Base-by-base conservation (phyloP, 1,139 yeast species). In the Debaryomyces sp. region DNA sequence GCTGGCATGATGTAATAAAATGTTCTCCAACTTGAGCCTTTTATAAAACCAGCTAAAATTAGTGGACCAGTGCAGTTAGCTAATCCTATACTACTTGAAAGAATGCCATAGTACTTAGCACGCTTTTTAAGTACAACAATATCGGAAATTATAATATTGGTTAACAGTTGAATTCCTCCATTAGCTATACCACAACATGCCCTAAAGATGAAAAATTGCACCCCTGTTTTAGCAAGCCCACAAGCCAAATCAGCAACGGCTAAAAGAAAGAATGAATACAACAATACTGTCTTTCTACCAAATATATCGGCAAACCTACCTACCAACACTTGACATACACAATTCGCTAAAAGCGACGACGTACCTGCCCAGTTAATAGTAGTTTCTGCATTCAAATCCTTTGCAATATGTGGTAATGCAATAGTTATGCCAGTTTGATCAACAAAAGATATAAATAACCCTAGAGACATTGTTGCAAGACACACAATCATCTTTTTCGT, bases 21-120 rank as follows among this genome's bases (percentile, higher is more conserved):
- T 45, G 75, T 69, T 56, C 84, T 73, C 87, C 87, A 82, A 39
- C 71, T 57, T n/a, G 64, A 59, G 41, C 64, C 63, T 38, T 68
- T 62, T 6, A 75, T 70, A 54, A 81, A 78, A 0, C 73, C 82
- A 13, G 82, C 75, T 61, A 80, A 78, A 21, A 82, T 59, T 49
- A 82, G 77, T 0, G 87, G 87, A 1, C 87, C 87, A 8, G 78
- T 55, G 1, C 80, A 78, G 56, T 78, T 78, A 3, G 87, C 88
- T 6, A 81, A 52, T 0, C 85, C 87, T 21, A 81, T 77, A 51
- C 73, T 70, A 0, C 80, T 62, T 1, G 85, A 85, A 32, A 81
- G 61, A 32, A 76, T 74, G 2, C 80, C 80, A 54, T 75, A 78
- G 54, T 66, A 76, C 52, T 73, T 75, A 0, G 80, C 80, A 51